A percentile compares a stretch with the other conserved stretches of the same genome.
phyloP scores from a whole-genome alignment of 2,329 filamentous ascomycete species.

The Colletotrichum filicis region DNA sequence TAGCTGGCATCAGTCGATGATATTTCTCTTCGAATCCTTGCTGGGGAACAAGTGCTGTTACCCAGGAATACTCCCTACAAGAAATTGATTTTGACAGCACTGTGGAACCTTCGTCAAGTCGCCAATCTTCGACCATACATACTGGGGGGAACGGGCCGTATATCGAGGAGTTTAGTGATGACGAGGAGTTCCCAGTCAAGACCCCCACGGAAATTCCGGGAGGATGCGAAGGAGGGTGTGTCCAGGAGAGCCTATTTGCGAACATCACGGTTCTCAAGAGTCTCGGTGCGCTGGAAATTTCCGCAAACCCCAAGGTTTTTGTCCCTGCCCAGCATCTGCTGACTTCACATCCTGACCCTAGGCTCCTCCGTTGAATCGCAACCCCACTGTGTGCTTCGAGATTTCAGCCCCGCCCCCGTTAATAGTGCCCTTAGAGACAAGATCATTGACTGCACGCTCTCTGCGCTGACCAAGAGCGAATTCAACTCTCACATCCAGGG shows the following conservation, averaged over 20 bases:
- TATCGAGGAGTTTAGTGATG: not conserved
- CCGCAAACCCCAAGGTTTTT: not conserved
- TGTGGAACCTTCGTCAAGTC: slow-evolving; percentile 33
- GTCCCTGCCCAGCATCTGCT: not conserved
- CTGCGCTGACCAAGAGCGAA: not conserved
- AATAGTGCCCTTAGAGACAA: not conserved
- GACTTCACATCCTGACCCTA: not conserved
- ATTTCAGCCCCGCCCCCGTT: not conserved
- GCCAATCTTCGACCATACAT: slow-evolving; percentile 31
- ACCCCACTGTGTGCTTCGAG: not conserved
- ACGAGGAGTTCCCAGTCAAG: not conserved
- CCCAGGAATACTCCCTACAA: slow-evolving; percentile 39
- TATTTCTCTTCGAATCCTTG: slow-evolving; percentile 39
- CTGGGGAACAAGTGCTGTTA: slow-evolving; percentile 39
- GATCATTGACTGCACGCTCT: not conserved
- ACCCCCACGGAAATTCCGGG: not conserved
- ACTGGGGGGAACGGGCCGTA: slow-evolving; percentile 31
- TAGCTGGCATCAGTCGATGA: slow-evolving; percentile 24
- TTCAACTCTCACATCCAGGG: not conserved
- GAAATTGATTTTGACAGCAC: no score
- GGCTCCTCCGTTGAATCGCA: not conserved
- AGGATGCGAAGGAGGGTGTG: not conserved
- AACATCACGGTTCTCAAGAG: not conserved
- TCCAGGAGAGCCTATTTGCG: not conserved
- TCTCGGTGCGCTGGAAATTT: not conserved